Evolutionary conservation across 805 yeast species (phyloP).

Genomic region (Myxozyma nipponensis): DNA sequence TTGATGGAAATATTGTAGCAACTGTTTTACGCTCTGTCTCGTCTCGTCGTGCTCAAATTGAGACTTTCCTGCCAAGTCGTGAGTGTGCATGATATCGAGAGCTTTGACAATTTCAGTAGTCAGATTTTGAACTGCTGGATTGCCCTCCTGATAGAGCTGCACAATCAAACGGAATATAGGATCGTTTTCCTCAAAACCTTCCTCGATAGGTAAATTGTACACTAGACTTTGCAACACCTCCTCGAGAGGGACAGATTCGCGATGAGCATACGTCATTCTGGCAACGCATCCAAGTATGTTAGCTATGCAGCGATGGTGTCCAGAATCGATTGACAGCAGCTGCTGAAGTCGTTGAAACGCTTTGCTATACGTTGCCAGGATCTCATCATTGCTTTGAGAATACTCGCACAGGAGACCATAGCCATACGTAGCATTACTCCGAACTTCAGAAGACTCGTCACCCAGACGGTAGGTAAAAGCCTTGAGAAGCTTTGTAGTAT

Average conservation of each 20-base stretch:
- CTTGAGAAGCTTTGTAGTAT: conserved; percentile 64
- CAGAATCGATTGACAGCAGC: conserved; percentile 71
- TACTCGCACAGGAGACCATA: conserved; percentile 68
- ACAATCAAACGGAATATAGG: conserved; percentile 81
- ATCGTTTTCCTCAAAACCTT: conserved; percentile 87
- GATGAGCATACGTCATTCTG: conserved; percentile 75
- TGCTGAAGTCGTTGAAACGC: conserved; percentile 66
- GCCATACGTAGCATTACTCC: conserved; percentile 95
- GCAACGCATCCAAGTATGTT: conserved; percentile 98
- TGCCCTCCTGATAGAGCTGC: conserved; percentile 61
- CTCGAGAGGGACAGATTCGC: conserved; percentile 67
- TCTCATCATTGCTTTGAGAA: conserved; percentile 51
- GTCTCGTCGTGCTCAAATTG: conserved; percentile 73
- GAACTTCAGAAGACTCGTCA: conserved; percentile 71
- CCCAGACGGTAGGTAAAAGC: conserved; percentile 65
- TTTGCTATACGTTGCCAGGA: conserved; percentile 60
- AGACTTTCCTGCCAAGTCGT: conserved; percentile 72
- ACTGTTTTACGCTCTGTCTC: conserved; percentile 59
- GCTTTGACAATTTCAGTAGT: conserved; percentile 52
- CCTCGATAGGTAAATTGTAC: conserved; percentile 75
- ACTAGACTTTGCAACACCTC: conserved; percentile 72
- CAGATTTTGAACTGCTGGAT: conserved; percentile 43
- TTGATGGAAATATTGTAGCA: conserved; percentile 68
- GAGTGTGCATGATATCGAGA: conserved; percentile 65
- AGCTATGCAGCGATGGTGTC: conserved; percentile 54